Percentiles rank a stretch among this genome's conserved stretches.
These are phyloP conservation scores for Fusarium sp. DNA, from an alignment of 2,329 filamentous ascomycete genomes.

Conservation along the genomic window DNA sequence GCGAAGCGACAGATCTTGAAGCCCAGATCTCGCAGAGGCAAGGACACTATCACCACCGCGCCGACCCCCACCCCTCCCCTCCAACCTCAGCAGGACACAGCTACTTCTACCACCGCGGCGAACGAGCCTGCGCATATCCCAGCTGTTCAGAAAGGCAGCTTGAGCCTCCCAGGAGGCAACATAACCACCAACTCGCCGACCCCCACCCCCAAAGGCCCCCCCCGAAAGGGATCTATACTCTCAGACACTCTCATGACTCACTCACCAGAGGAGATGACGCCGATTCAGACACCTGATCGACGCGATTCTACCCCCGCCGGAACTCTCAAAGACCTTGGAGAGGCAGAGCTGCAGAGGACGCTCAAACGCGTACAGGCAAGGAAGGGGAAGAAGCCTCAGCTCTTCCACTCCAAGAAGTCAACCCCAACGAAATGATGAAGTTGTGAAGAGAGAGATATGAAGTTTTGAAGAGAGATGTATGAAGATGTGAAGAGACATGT, in stretches of 20 bases:
- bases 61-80: neutral
- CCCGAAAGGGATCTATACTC: neutral
- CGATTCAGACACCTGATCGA: neutral
- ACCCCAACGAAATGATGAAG: too few relatives aligned
- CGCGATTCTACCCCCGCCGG: neutral
- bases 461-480: too few relatives aligned
- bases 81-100: neutral
- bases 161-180: neutral
- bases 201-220: neutral
- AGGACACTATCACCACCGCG: too few relatives aligned
- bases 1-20: slow-evolving; percentile 11
- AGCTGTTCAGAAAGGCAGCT: neutral
- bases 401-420: slow-evolving; percentile 1
- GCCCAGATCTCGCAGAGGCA: neutral
- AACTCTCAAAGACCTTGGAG: neutral
- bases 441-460: too few relatives aligned
- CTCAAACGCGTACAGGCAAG: neutral
- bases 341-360: neutral
- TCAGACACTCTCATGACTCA: neutral
- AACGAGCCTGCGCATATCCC: neutral
- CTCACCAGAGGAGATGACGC: neutral
- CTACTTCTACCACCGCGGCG: neutral
- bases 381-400: neutral
- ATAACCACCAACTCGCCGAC: neutral
- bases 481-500: too few relatives aligned